These are phyloP conservation scores for Boechera retrofracta DNA, from an alignment of 345 rosid species.

Conservation along the genomic window DNA sequence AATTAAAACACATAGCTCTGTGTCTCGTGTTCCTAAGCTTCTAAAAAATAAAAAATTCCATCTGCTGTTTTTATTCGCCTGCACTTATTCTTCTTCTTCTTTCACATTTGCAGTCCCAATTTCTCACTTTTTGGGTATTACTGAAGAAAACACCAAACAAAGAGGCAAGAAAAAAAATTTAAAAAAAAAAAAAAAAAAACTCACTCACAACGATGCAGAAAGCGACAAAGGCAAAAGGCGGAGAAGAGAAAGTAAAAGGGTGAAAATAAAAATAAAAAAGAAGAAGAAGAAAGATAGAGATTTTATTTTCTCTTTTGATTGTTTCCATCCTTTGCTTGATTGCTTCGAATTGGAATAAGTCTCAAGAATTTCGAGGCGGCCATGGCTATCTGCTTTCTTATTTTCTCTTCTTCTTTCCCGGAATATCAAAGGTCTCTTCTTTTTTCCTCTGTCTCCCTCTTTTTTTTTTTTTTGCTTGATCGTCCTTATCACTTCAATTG, in stretches of 20 bases:
- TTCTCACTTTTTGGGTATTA: constrained; percentile 21
- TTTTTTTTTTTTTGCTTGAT: constrained; percentile 10
- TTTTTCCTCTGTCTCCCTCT: not conserved
- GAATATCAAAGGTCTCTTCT: constrained; percentile 39
- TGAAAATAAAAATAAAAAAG: not conserved
- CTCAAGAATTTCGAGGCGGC: constrained; percentile 42
- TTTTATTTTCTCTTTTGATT: not conserved
- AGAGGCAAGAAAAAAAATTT: constrained; percentile 12
- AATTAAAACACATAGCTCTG: not conserved
- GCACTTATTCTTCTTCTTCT: constrained; percentile 18
- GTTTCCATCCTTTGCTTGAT: constrained; percentile 34
- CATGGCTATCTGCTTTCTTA: constrained; percentile 37
- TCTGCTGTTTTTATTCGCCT: constrained; percentile 42
- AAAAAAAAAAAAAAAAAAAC: not conserved
- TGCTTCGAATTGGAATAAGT: constrained; percentile 43
- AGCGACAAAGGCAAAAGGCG: constrained; percentile 41
- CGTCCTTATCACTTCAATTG: constrained; percentile 28
- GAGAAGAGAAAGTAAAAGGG: constrained; percentile 36
- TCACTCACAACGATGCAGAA: constrained; percentile 43
- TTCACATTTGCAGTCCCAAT: constrained; percentile 15
- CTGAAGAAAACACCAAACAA: constrained; percentile 37
- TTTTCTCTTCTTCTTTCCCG: constrained; percentile 32
- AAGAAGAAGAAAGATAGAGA: constrained; percentile 40
- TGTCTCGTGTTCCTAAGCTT: constrained; percentile 41
- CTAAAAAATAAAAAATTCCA: constrained; percentile 39